Base-by-base conservation (phyloP, 164 flowering plant species). In the Aristolochia fimbriata region DNA sequence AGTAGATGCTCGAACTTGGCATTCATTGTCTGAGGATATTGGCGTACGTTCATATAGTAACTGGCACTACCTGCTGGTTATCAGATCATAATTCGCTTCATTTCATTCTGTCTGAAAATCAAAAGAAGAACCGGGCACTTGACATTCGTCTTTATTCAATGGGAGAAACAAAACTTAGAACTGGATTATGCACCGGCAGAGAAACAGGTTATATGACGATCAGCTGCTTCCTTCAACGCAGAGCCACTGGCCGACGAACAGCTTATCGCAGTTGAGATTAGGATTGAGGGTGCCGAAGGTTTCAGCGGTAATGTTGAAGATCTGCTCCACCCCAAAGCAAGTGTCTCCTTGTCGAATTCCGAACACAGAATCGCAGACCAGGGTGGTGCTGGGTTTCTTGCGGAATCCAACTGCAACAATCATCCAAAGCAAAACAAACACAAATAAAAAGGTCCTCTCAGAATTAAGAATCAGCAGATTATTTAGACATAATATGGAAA, bases 211-310 rank as follows among this genome's bases (percentile, higher is more conserved):
- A 37, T 3, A 3, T 31, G 43, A 37, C 8, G 43, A 37, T 37
- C 43, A 37, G 43, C 1, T 37, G 11, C 12, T 37, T 37, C 62
- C 52, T 15, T 9, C 66, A 47, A 66, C 55, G 20, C 74, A 71
- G 9, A 67, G 58, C 70, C 74, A 71, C 48, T 71, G 58, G 55
- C 67, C 67, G 27, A 71, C 58, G 20, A 71, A 71, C 48, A 71
- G 43, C 6, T 49, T 47, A 37, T 62, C 55, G 25, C 70, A 71
- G 25, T 47, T 45, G 19, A 71, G 60, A 33, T 71, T 71, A 14
- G 70, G 74, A 41, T 71, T 71, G 27, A 66, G 25, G 8, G 14
- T 37, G 37, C 21, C 43, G 58, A 71, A 66, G 19, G 31, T 15
- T 3, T 54, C 58, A 2, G 51, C 12, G 8, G 74, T 62, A 23